Evolutionary conservation across 345 rosid species (phyloP), one percentile per base, ranked within the genome.

Genomic region (Populus simonii): DNA sequence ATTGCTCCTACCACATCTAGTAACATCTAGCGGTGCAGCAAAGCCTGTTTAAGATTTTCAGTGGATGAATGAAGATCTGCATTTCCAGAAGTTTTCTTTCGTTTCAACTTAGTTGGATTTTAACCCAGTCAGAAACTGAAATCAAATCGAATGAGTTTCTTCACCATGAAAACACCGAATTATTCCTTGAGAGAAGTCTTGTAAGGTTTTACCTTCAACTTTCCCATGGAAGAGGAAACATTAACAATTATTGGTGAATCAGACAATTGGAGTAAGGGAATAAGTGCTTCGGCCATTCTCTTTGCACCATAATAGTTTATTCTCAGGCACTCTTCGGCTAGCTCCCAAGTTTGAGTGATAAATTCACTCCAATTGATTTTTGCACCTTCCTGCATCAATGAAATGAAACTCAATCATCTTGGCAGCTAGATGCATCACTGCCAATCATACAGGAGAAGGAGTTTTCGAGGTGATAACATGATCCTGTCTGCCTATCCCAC

Each of bases 161-260:
- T 47, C 4, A 47, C 5, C 51, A 3, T 2, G 16, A 15, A 47
- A 47, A 12, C 18, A 15, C 8, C 43, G 0, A 47, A 47, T 47
- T 47, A 47, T 15, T 47, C 1, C 16, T 15, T 47, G 53, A 16
- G 53, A 16, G 25, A 38, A 18, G 45, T 16, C 20, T 7, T 20
- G n/a, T 8, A 20, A 16, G 23, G 27, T 3, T 2, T 38, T 72
- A 78, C 81, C 76, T 66, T 10, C 57, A 78, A 73, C 59, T 49
- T 25, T n/a, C 81, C 81, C 1, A 7, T 9, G 1, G 43, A 20
- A 15, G 90, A 87, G 23, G 87, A 75, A 55, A 85, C 83, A 68
- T 85, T 85, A 13, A 85, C 87, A n/a, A 80, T 75, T 59, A 36
- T 80, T 27, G 83, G 79, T 15, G 79, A 75, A 75, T 80, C 76